These are phyloP conservation scores for Saccharomyces hybrid DNA, from an alignment of 1,139 yeast species.

Conservation along the genomic window DNA sequence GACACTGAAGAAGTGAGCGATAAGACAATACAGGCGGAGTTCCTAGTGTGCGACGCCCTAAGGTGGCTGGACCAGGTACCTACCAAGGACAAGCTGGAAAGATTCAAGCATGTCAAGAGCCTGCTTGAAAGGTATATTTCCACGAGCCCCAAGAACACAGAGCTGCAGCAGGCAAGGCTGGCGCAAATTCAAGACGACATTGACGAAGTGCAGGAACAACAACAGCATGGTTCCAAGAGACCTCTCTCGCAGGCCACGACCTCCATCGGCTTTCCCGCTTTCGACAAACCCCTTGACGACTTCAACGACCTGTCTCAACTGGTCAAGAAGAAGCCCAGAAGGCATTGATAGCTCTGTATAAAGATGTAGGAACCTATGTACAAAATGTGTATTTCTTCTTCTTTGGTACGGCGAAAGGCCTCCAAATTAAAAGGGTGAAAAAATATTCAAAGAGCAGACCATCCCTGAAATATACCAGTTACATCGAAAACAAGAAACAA, in stretches of 20 bases:
- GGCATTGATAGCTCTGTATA: slow-evolving; percentile 5
- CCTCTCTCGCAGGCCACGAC: slow-evolving; percentile 3
- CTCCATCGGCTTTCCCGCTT: slow-evolving; percentile 38
- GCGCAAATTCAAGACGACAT: slow-evolving; percentile 2
- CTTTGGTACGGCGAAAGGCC: neutral
- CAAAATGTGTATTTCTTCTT: neutral
- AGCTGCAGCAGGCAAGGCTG: slow-evolving; percentile 1
- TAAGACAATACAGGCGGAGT: neutral
- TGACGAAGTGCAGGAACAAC: slow-evolving; percentile 2
- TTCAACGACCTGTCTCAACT: slow-evolving; percentile 53
- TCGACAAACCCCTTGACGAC: slow-evolving; percentile 12
- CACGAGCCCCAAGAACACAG: neutral
- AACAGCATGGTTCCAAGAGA: slow-evolving; percentile 1
- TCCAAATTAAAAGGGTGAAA: neutral
- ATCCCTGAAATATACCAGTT: neutral
- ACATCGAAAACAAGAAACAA: neutral
- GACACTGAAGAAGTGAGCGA: neutral
- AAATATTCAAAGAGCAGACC: neutral
- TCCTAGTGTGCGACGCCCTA: neutral
- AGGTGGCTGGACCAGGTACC: neutral
- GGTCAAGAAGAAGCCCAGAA: slow-evolving; percentile 46
- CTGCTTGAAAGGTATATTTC: slow-evolving; percentile 47
- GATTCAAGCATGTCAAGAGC: slow-evolving; percentile 8
- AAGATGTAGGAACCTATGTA: slow-evolving; percentile 1
- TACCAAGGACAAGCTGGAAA: neutral